Evolutionary conservation across 108 stramenopile genomes (phyloP).

Genomic region (Cyclotella atomus): DNA sequence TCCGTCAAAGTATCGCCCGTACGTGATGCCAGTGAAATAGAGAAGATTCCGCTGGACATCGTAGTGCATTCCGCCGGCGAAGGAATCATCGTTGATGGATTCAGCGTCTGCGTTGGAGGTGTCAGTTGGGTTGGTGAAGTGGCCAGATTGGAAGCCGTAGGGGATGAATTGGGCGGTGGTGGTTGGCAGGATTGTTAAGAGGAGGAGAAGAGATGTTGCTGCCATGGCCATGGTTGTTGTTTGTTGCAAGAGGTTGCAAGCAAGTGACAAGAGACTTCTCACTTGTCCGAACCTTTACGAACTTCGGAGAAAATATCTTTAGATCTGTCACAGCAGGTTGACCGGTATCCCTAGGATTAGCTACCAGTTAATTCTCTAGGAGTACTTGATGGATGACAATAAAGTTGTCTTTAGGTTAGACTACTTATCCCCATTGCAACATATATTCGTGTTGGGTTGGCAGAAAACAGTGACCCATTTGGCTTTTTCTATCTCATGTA

Average conservation of each 20-base stretch:
- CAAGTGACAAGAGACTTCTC: too few relatives aligned
- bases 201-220: neutral
- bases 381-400: too few relatives aligned
- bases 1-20: slow-evolving; percentile 38
- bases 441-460: too few relatives aligned
- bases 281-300: too few relatives aligned
- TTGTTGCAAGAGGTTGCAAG: too few relatives aligned
- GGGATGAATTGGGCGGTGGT: neutral
- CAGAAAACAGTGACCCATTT: neutral
- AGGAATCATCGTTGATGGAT: slow-evolving; percentile 39
- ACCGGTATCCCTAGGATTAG: too few relatives aligned
- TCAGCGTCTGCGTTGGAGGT: slow-evolving; percentile 17
- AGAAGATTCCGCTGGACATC: slow-evolving; percentile 30
- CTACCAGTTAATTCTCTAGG: too few relatives aligned
- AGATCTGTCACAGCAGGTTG: too few relatives aligned
- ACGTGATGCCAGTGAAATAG: slow-evolving; percentile 45
- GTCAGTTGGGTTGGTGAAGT: slow-evolving; percentile 16
- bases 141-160: slow-evolving; percentile 39
- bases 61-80: slow-evolving; percentile 43
- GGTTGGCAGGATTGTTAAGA: neutral
- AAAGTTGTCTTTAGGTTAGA: too few relatives aligned
- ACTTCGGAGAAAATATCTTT: too few relatives aligned
- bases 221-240: too few relatives aligned
- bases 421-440: too few relatives aligned
- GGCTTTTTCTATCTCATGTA: neutral